Conservation (phyloP, 805 yeast genomes). For the Hanseniaspora hatyaiensis region DNA sequence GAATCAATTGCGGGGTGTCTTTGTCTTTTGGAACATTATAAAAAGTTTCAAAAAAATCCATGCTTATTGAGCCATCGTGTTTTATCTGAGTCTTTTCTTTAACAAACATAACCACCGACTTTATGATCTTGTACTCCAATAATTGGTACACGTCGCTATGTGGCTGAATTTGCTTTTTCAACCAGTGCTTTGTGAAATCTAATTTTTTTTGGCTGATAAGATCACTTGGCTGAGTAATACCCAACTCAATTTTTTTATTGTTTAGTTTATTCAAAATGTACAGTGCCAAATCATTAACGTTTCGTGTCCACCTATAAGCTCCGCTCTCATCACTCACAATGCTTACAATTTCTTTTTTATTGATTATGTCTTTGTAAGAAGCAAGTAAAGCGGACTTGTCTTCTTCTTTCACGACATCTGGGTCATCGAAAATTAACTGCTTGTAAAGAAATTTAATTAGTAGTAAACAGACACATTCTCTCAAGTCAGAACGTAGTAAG, state of each 20-base stretch:
- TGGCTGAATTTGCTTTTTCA: slow-evolving; percentile 78
- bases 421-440: slow-evolving; percentile 42
- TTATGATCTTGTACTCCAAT: slow-evolving; percentile 48
- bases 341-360: slow-evolving; percentile 63
- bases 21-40: slow-evolving; percentile 17
- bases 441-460: slow-evolving; percentile 62
- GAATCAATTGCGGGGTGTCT: slow-evolving; percentile 18
- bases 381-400: slow-evolving; percentile 28
- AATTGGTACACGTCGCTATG: slow-evolving; percentile 61
- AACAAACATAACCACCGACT: slow-evolving; percentile 13
- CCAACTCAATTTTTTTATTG: slow-evolving; percentile 22
- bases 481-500: slow-evolving; percentile 68
- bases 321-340: slow-evolving; percentile 79
- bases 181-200: slow-evolving; percentile 64
- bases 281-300: slow-evolving; percentile 57
- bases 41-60: slow-evolving; percentile 2
- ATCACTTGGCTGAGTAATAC: slow-evolving; percentile 7
- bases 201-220: slow-evolving; percentile 25
- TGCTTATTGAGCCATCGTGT: slow-evolving; percentile 7
- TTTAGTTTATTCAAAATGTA: slow-evolving; percentile 32
- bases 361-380: slow-evolving; percentile 33
- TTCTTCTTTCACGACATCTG: slow-evolving; percentile 22
- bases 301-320: slow-evolving; percentile 81
- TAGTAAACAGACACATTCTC: slow-evolving; percentile 72
- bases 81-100: slow-evolving; percentile 6